These are phyloP conservation scores for Rhizoclosmatium globosum DNA, from an alignment of 192 early-diverging fungal species.

Conservation along the genomic window DNA sequence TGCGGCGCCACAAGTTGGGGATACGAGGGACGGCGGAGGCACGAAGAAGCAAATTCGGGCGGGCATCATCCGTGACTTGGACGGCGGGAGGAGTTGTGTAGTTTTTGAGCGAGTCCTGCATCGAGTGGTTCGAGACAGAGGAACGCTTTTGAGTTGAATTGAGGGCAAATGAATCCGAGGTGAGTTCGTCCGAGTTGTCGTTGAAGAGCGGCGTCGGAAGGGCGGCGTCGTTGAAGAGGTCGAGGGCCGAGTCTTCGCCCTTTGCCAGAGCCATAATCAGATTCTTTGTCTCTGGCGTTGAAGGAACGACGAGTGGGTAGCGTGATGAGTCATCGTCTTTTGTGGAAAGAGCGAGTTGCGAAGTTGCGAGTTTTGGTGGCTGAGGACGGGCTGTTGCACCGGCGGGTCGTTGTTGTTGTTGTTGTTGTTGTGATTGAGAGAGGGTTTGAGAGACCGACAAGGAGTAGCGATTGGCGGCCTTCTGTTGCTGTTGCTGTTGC, in stretches of 20 bases:
- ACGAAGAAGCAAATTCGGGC: conserved; percentile 24
- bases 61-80: background rate
- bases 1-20: conserved; percentile 28
- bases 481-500: background rate
- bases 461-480: no score
- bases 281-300: conserved; percentile 25
- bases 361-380: background rate
- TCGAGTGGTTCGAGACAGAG: background rate
- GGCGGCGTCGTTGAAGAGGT: background rate
- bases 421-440: no score
- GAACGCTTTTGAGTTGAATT: background rate
- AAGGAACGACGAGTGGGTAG: conserved; percentile 16
- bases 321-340: background rate
- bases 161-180: background rate
- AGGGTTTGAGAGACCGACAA: no score
- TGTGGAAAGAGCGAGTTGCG: background rate
- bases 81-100: background rate
- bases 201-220: background rate
- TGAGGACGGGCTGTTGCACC: background rate
- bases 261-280: conserved; percentile 19
- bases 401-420: background rate
- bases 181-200: background rate
- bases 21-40: conserved; percentile 16
- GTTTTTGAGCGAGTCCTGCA: background rate
- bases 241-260: conserved; percentile 4